Evolutionary conservation across 495 filamentous ascomycete species (phyloP), one percentile per base, ranked within the genome.

Genomic region (Schizothecium vesticola): DNA sequence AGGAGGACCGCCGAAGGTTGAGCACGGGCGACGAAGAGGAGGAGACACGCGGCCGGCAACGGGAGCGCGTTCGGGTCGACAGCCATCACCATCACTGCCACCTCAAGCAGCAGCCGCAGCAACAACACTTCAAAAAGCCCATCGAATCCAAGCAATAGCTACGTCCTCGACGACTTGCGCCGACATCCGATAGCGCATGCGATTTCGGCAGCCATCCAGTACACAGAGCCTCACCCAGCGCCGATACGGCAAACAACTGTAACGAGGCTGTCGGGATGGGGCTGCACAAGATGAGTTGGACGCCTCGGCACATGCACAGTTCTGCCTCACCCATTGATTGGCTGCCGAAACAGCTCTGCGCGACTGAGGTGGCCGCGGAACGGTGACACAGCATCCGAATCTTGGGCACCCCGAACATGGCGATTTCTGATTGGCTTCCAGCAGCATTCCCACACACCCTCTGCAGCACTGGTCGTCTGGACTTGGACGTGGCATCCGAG

Each of bases 1-100:
- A 87, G 73, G 84, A 86, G 72, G 84, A 85, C 59, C 72, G 81
- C 12, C 77, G 76, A 58, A 70, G 77, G 61, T 63, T 79, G 23
- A 77, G 76, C 72, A 65, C 68, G 6, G 72, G 59, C 69, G 71
- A 78, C 19, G 77, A 76, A 5, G 80, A 83, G 63, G 79, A 83
- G 68, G 80, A 84, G 70, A 74, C 70, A 22, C 73, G 82, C 25
- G 82, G 82, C 8, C 79, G 82, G 0, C 78, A 80, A 73, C 74
- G 82, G 55, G 75, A 78, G 66, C 70, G 73, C 3, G 59, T 61
- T 16, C 65, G 69, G 19, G 55, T 63, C 51, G 68, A 74, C 55
- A 68, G n/a, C 25, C 70, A 71, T 43, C 57, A 72, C 55, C 67
- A 71, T 8, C 67, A 72, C 21, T 63, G 69, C 31, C 33, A 43